Conservation (phyloP, 2,329 filamentous ascomycete species). For the Venturia oleaginea region DNA sequence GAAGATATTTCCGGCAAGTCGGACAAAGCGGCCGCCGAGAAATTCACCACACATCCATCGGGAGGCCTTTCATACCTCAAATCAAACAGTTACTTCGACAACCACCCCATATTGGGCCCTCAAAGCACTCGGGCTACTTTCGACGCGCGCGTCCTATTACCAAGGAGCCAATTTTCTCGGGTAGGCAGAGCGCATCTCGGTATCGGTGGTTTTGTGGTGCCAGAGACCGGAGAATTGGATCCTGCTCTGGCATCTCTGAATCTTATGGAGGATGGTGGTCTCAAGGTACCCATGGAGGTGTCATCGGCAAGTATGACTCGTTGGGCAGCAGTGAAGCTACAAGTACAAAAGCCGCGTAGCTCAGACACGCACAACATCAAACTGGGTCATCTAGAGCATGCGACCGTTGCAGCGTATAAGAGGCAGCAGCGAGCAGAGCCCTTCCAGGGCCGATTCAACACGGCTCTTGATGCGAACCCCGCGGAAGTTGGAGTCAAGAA, state of each 20-base stretch:
- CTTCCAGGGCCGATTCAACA: background rate
- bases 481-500: background rate
- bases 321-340: background rate
- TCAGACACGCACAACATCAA: background rate
- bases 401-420: background rate
- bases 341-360: background rate
- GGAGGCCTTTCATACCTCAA: slow-evolving; percentile 55
- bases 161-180: background rate
- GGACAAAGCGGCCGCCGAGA: slow-evolving; percentile 22
- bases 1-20: slow-evolving; percentile 25
- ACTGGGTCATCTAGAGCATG: background rate
- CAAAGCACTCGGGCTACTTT: slow-evolving; percentile 44
- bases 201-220: background rate
- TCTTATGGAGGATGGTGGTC: background rate
- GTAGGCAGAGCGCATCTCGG: background rate
- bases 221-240: background rate
- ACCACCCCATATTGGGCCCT: slow-evolving; percentile 53
- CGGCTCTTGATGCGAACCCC: background rate
- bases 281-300: slow-evolving; percentile 1
- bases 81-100: slow-evolving; percentile 45
- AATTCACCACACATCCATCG: slow-evolving; percentile 54
- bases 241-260: background rate
- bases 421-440: background rate
- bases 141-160: slow-evolving; percentile 46
- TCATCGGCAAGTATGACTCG: background rate